Evolutionary conservation across 1,284 basidiomycete species (phyloP).

Genomic region (Neonothopanus nambi): DNA sequence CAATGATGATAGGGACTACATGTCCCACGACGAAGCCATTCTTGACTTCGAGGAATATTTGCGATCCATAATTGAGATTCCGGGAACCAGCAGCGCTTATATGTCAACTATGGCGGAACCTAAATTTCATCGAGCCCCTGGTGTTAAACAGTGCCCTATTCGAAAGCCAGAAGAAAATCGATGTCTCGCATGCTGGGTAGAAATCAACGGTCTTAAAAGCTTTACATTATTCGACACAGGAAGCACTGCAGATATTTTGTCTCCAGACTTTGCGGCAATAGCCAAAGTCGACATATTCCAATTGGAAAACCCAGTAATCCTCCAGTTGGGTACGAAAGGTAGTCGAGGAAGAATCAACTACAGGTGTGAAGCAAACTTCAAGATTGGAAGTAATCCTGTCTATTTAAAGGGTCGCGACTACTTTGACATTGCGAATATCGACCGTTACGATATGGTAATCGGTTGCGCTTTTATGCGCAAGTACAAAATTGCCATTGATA

Average conservation of each 20-base stretch:
- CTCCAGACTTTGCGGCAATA: conserved; percentile 19
- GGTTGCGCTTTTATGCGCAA: conserved; percentile 13
- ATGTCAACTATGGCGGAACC: background rate
- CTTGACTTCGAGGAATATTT: background rate
- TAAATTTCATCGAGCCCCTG: too few relatives aligned
- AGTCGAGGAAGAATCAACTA: conserved; percentile 24
- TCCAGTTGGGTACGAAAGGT: conserved; percentile 24
- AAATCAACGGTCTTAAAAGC: conserved; percentile 18
- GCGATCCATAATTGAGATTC: background rate
- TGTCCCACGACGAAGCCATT: too few relatives aligned
- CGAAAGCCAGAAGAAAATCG: background rate
- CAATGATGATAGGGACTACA: too few relatives aligned
- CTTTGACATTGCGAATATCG: conserved; percentile 19
- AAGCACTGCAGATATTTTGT: conserved; percentile 21
- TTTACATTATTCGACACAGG: conserved; percentile 24
- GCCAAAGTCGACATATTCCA: conserved; percentile 8
- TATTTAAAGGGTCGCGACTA: conserved; percentile 2
- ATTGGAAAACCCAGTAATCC: conserved; percentile 19
- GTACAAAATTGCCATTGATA: conserved; percentile 2
- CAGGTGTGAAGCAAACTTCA: conserved; percentile 12
- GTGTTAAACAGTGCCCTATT: background rate
- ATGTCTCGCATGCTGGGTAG: background rate
- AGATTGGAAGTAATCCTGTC: background rate
- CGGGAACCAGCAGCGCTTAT: too few relatives aligned
- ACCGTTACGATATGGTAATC: conserved; percentile 16